Evolutionary conservation across 1,139 yeast species (phyloP).

Genomic region (Kodamaea ohmeri): DNA sequence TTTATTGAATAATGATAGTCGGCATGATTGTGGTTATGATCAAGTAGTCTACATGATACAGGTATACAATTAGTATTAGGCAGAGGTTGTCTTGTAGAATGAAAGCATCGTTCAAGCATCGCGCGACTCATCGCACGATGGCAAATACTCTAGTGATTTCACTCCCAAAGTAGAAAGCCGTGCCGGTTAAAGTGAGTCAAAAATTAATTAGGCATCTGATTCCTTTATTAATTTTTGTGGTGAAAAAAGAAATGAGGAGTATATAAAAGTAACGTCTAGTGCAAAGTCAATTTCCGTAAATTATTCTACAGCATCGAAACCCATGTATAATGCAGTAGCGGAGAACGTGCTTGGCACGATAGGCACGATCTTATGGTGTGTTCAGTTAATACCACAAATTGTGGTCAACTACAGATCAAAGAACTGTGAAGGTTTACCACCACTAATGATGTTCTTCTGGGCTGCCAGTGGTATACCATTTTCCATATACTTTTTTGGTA

Average conservation of each 20-base stretch:
- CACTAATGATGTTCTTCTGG: slow-evolving; percentile 82
- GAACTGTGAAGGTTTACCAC: slow-evolving; percentile 82
- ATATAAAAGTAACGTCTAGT: slow-evolving; percentile 2
- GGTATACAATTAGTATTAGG: too few species aligned
- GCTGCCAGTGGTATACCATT: slow-evolving; percentile 81
- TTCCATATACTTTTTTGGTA: slow-evolving; percentile 73
- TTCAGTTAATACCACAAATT: slow-evolving; percentile 85
- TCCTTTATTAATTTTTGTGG: background rate
- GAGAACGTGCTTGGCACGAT: slow-evolving; percentile 82
- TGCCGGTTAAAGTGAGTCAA: too few species aligned
- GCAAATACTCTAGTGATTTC: too few species aligned
- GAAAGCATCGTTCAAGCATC: too few species aligned
- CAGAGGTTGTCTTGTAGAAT: too few species aligned
- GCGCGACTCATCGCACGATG: too few species aligned
- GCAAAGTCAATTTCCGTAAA: too few species aligned
- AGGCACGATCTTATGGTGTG: slow-evolving; percentile 89
- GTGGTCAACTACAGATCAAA: slow-evolving; percentile 68
- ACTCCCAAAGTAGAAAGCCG: too few species aligned
- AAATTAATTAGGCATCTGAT: background rate
- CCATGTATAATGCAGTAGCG: slow-evolving; percentile 37
- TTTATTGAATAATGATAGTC: too few species aligned
- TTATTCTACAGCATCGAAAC: too few species aligned
- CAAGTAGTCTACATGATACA: too few species aligned
- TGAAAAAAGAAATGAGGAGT: slow-evolving; percentile 3
- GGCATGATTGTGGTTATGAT: too few species aligned